A percentile compares a stretch with the other conserved stretches of the same genome.
These are phyloP conservation scores for Zostera marina DNA, from an alignment of 116 monocot genomes.

Conservation along the genomic window DNA sequence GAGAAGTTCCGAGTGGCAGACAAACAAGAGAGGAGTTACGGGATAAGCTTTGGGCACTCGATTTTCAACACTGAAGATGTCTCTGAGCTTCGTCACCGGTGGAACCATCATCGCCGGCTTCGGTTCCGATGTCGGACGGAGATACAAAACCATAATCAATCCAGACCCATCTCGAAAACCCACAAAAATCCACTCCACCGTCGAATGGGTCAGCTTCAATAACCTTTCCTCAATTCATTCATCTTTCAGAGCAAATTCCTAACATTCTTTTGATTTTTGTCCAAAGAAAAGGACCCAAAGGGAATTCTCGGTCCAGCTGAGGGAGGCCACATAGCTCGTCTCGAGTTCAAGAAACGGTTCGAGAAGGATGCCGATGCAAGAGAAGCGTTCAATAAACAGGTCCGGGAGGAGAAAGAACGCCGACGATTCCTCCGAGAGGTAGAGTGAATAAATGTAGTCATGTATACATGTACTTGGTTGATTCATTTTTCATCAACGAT, in stretches of 20 bases:
- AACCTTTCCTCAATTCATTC: not conserved
- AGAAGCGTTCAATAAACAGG: constrained; percentile 50
- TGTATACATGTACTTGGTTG: not conserved
- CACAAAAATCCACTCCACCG: constrained; percentile 5
- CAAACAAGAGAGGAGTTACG: not conserved
- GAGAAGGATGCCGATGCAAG: constrained; percentile 58
- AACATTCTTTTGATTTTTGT: not conserved
- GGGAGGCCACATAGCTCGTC: constrained; percentile 53
- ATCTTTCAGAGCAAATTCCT: not conserved
- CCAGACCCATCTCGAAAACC: not conserved
- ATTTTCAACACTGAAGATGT: not conserved
- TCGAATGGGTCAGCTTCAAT: constrained; percentile 7
- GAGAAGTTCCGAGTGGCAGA: too few species aligned
- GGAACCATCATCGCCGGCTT: not conserved
- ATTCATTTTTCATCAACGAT: not conserved
- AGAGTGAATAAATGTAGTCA: not conserved
- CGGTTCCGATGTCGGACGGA: not conserved
- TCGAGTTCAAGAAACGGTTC: constrained; percentile 62
- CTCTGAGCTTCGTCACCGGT: not conserved
- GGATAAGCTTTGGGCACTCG: not conserved
- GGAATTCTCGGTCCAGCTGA: constrained; percentile 61
- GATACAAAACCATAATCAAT: not conserved
- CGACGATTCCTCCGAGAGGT: constrained; percentile 45
- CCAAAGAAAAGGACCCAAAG: constrained; percentile 53
- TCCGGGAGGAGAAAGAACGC: constrained; percentile 59